phyloP scores from a whole-genome alignment of 768 basidiomycete species.

The Terana coerulea region DNA sequence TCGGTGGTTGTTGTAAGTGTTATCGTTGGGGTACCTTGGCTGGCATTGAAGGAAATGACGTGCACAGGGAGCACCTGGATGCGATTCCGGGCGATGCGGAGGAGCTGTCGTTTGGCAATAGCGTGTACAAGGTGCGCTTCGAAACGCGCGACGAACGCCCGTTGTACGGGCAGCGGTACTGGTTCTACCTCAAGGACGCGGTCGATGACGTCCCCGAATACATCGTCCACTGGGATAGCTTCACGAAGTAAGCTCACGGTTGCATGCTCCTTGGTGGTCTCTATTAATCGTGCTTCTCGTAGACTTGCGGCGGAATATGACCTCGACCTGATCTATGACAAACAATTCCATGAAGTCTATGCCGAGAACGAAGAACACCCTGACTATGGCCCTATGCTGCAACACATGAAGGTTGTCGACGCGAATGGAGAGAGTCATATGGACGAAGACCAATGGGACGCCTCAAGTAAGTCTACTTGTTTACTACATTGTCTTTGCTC shows the following conservation, averaged over 20 bases:
- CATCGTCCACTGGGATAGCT: conserved; percentile 93
- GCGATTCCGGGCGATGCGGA: conserved; percentile 58
- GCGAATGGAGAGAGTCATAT: conserved; percentile 83
- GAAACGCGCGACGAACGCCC: conserved; percentile 60
- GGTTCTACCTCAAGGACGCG: conserved; percentile 91
- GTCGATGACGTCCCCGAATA: conserved; percentile 98
- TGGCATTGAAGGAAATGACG: neutral
- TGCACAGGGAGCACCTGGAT: conserved; percentile 64
- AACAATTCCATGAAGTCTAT: conserved; percentile 90
- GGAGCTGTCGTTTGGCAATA: conserved; percentile 85
- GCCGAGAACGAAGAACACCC: conserved; percentile 72
- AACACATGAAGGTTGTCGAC: conserved; percentile 91
- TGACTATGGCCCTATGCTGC: conserved; percentile 81
- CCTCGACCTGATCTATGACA: conserved; percentile 69
- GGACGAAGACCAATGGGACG: conserved; percentile 96
- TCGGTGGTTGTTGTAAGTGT: conserved; percentile 72
- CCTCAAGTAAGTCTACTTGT: conserved; percentile 73
- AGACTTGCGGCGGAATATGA: conserved; percentile 85
- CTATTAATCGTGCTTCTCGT: neutral
- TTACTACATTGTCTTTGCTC: neutral
- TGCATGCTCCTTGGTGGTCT: neutral
- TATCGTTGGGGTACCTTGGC: neutral
- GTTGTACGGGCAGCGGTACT: conserved; percentile 88
- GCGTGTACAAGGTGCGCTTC: conserved; percentile 86
- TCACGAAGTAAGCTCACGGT: conserved; percentile 59